Evolutionary conservation across 345 rosid genomes (phyloP), one percentile per base, ranked within the genome.

Genomic region (Gossypium herbaceum): DNA sequence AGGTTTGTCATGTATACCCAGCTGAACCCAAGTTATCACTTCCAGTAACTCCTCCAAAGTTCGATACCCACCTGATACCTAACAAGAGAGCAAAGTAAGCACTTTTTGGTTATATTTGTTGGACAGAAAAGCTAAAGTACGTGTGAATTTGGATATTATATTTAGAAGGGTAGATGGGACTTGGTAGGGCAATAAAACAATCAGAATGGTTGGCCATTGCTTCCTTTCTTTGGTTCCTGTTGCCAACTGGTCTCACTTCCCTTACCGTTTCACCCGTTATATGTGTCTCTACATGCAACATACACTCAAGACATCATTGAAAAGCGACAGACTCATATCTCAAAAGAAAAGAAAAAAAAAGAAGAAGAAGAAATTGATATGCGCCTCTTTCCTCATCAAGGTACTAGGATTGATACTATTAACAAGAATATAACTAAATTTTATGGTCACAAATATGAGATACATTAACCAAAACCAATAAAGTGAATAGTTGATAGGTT

Each of bases 1-100:
- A 57, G 96, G 96, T 76, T 91, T 91, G 72, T 91, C 93, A 74
- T 91, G 93, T 72, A 91, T 89, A 55, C 96, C 96, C 27, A 91
- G 90, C 77, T 89, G 92, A 58, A 93, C 93, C 95, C 95, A 90
- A 20, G 95, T 80, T 69, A 85, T 88, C 12, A 86, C 94, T 85
- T 90, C 94, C 68, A 90, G 86, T 15, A 90, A 88, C 84, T 88
- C 94, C 79, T 89, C 93, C 29, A 91, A 90, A 74, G 96, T 91
- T 54, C 96, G 93, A 85, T 91, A 91, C 15, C 96, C 96, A 73
- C 95, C 95, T 91, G 60, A 29, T 29, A 29, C 34, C 34, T 4
- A 29, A 29, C 5, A 29, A 29, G 34, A 29, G 34, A 29, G 5
- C 4, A 29, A 29, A 29, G 5, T 3, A 29, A 29, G 34, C 34